A percentile compares a stretch with the other conserved stretches of the same genome.
phyloP scores from a whole-genome alignment of 192 early-diverging fungal genomes.

The Coemansia reversa region DNA sequence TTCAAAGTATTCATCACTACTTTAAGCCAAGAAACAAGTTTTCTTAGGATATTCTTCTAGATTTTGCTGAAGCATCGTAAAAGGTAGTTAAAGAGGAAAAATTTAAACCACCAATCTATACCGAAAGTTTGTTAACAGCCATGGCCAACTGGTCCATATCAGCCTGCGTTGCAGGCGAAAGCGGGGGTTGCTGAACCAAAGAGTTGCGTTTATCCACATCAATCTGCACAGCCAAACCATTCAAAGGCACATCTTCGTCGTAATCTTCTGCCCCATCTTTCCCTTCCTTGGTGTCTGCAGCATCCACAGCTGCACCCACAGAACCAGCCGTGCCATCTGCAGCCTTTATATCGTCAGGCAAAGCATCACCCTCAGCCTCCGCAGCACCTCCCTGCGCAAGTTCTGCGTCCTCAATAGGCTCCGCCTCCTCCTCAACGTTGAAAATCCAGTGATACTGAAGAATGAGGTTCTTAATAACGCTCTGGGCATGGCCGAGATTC shows the following conservation, averaged over 20 bases:
- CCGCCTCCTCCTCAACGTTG: conserved; percentile 65
- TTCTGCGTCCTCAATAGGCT: conserved; percentile 48
- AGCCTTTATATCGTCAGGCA: no score
- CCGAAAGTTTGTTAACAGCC: conserved; percentile 40
- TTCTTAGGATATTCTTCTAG: no score
- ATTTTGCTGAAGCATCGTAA: no score
- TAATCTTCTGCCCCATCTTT: neutral
- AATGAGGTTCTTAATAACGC: conserved; percentile 71
- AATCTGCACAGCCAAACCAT: neutral
- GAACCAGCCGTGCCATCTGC: no score
- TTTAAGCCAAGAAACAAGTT: neutral
- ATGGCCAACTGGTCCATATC: conserved; percentile 43
- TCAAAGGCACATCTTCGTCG: conserved; percentile 5
- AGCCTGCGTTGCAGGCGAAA: conserved; percentile 27
- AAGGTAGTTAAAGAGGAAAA: neutral
- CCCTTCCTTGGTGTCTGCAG: no score
- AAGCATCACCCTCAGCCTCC: neutral
- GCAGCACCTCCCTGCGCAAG: conserved; percentile 5
- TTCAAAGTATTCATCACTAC: no score
- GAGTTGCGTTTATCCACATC: conserved; percentile 24
- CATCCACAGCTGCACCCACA: no score
- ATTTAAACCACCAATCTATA: conserved; percentile 7
- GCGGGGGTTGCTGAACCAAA: conserved; percentile 5
- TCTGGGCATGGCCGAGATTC: conserved; percentile 71
- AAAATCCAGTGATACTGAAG: conserved; percentile 77